Evolutionary conservation across 202 grass and related monocot species (phyloP), one percentile per base, ranked within the genome.

Genomic region (Eragrostis tef): DNA sequence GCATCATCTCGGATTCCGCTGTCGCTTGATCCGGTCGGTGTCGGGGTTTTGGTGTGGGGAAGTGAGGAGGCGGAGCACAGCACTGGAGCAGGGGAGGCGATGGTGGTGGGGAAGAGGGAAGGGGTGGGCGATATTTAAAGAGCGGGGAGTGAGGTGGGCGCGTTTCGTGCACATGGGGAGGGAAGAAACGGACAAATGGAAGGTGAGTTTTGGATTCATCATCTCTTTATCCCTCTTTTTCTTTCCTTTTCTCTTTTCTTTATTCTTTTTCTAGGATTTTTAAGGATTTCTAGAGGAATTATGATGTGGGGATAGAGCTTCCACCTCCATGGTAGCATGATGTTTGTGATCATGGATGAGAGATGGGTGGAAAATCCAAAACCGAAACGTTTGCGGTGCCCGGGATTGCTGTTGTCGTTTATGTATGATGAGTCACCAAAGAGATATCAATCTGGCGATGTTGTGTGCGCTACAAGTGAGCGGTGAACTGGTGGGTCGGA

Each of bases 1-100:
- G 82, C 91, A 94, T 94, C 81, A 43, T 66, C 56, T 0, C 51
- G 19, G 49, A 62, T 41, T 34, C 29, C 8, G 22, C 39, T 26
- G n/a, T 2, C 4, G 56, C 67, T 64, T 53, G 29, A 27, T 66
- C 6, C 29, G 62, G 21, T 42, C 69, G 70, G 79, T 29, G 39
- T 41, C 62, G 68, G 73, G 49, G 67, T 47, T 85, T 25, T 71
- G 11, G 53, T 19, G 41, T 2, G 44, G 61, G 59, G 58, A 27
- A 34, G 59, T 7, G 14, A 16, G 48, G 49, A 27, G 64, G 20
- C 47, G 31, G 34, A 60, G 29, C 22, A 22, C 21, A 60, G 56
- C 20, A 25, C 56, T 9, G n/a, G 64, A 39, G 34, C 31, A 69
- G 64, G 50, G 58, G 67, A 9, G 56, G 57, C 0, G 60, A 68